These are phyloP conservation scores for Candida broadrunensis DNA, from an alignment of 805 yeast species.

Conservation along the genomic window DNA sequence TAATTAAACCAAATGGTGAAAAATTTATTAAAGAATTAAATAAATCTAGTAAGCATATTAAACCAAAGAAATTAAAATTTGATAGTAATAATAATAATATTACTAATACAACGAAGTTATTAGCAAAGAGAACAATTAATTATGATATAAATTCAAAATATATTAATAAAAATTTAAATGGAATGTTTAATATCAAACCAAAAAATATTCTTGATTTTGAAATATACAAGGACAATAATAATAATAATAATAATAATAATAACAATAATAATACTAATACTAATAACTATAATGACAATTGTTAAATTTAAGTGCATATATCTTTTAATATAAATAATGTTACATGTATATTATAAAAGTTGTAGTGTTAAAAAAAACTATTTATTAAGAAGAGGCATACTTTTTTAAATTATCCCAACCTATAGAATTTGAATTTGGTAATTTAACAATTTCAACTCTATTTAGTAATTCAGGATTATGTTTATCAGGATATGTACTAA, in stretches of 20 bases:
- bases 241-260: not conserved
- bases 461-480: slow-evolving; percentile 31
- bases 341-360: too few species aligned
- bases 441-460: slow-evolving; percentile 36
- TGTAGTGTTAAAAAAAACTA: not conserved
- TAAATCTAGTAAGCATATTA: slow-evolving; percentile 26
- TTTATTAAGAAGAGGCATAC: slow-evolving; percentile 15
- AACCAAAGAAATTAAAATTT: slow-evolving; percentile 37
- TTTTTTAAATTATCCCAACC: slow-evolving; percentile 44
- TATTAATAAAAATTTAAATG: not conserved
- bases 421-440: slow-evolving; percentile 40
- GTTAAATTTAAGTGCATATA: too few species aligned
- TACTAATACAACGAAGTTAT: not conserved
- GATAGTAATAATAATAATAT: not conserved
- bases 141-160: slow-evolving; percentile 3
- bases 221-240: slow-evolving; percentile 5
- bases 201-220: slow-evolving; percentile 8
- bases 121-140: not conserved
- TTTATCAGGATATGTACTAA: slow-evolving; percentile 26
- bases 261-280: too few species aligned
- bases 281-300: too few species aligned
- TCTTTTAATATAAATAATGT: too few species aligned
- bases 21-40: slow-evolving; percentile 24
- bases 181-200: slow-evolving; percentile 1
- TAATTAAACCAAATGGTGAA: slow-evolving; percentile 40